phyloP scores from a whole-genome alignment of 805 yeast species.

The Starmerella roubikii region DNA sequence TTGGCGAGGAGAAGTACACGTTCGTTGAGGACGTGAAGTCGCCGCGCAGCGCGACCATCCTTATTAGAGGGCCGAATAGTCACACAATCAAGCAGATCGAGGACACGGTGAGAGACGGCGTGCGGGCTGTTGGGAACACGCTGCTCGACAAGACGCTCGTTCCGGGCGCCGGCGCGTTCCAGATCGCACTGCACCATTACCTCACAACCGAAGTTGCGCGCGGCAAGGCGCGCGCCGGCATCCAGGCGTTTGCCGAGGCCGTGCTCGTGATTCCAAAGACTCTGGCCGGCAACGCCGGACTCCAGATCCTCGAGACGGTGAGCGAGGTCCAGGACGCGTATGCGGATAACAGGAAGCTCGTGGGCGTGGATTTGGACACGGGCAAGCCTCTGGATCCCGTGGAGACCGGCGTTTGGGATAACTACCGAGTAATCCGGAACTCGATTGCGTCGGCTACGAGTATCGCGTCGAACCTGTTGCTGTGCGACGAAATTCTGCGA shows the following conservation, averaged over 20 bases:
- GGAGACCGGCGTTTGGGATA: constrained; percentile 92
- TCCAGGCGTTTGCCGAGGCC: constrained; percentile 88
- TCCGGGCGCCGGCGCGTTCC: constrained; percentile 97
- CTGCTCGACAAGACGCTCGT: constrained; percentile 71
- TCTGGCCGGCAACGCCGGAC: constrained; percentile 80
- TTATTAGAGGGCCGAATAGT: constrained; percentile 85
- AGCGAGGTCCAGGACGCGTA: constrained; percentile 82
- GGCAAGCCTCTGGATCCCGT: constrained; percentile 96
- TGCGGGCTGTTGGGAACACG: constrained; percentile 86
- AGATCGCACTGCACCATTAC: constrained; percentile 64
- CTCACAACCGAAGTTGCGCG: constrained; percentile 48
- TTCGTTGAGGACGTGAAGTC: constrained; percentile 76
- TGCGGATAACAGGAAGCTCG: constrained; percentile 42
- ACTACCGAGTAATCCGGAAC: constrained; percentile 84
- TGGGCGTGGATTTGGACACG: constrained; percentile 77
- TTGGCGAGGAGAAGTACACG: constrained; percentile 96
- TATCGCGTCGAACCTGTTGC: constrained; percentile 76
- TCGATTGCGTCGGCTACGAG: constrained; percentile 88
- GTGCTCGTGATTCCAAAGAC: constrained; percentile 86
- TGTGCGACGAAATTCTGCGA: constrained; percentile 91
- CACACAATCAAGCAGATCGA: constrained; percentile 83
- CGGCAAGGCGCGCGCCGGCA: constrained; percentile 82
- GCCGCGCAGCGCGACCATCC: constrained; percentile 81
- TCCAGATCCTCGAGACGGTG: constrained; percentile 79
- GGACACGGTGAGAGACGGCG: constrained; percentile 95